Percentiles rank a stretch among this genome's conserved stretches.
Conservation (phyloP, 805 yeast genomes). For the Blastobotrys americana region DNA sequence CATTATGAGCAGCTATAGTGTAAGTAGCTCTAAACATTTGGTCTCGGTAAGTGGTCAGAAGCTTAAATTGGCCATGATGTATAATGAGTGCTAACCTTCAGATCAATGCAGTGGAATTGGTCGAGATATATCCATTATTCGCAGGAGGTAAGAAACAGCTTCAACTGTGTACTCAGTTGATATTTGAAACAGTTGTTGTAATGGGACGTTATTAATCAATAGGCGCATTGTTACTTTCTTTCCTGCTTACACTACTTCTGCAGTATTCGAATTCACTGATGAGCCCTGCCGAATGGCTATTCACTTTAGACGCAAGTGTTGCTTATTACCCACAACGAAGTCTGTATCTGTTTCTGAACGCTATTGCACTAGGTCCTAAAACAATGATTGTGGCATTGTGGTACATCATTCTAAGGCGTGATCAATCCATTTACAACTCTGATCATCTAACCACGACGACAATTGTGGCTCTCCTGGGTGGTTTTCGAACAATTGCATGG, state of each 20-base stretch:
- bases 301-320: not conserved
- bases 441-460: conserved; percentile 2
- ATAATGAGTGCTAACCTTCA: no score
- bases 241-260: not conserved
- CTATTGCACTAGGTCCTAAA: conserved; percentile 77
- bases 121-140: not conserved
- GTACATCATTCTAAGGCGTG: conserved; percentile 11
- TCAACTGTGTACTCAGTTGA: no score
- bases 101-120: not conserved
- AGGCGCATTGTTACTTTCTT: not conserved
- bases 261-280: not conserved
- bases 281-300: not conserved
- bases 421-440: no score
- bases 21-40: no score
- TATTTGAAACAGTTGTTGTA: no score
- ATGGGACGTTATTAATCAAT: no score
- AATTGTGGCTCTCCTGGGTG: conserved; percentile 36
- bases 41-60: no score
- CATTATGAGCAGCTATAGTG: no score
- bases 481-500: conserved; percentile 64
- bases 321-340: conserved; percentile 48
- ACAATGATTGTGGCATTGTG: conserved; percentile 44
- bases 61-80: no score
- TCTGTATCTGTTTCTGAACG: conserved; percentile 69
- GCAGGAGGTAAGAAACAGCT: no score